Evolutionary conservation across 2,329 filamentous ascomycete genomes (phyloP).

Genomic region (Pseudogymnoascus sp.): DNA sequence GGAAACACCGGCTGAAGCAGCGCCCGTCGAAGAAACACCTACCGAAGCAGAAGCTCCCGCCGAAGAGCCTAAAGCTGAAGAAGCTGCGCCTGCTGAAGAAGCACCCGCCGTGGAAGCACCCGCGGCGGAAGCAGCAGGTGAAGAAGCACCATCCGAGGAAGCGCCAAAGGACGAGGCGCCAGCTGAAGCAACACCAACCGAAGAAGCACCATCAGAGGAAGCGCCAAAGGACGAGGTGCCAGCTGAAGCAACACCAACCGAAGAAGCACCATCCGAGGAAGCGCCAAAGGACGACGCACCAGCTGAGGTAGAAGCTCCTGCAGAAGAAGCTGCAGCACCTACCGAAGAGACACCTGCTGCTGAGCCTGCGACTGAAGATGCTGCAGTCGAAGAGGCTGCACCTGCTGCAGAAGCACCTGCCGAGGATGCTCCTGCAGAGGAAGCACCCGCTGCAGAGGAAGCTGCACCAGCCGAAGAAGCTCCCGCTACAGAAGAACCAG

Average conservation of each 20-base stretch:
- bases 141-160: neutral
- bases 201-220: neutral
- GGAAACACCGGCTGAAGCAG: neutral
- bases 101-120: neutral
- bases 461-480: neutral
- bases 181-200: neutral
- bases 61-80: neutral
- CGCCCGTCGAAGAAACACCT: constrained; percentile 1
- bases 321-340: neutral
- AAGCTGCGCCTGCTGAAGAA: neutral
- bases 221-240: neutral
- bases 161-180: neutral
- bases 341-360: constrained; percentile 1
- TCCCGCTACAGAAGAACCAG: constrained; percentile 8
- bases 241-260: neutral
- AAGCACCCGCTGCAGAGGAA: neutral
- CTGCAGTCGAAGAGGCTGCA: neutral
- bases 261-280: neutral
- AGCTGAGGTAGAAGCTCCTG: neutral
- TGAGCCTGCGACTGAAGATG: constrained; percentile 8
- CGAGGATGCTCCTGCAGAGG: constrained; percentile 5
- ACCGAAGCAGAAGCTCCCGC: neutral
- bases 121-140: constrained; percentile 2
- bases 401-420: neutral
- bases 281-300: neutral